A percentile compares a stretch with the other conserved stretches of the same genome.
phyloP scores from a whole-genome alignment of 306 rosid species.

The Notholithocarpus densiflorus region DNA sequence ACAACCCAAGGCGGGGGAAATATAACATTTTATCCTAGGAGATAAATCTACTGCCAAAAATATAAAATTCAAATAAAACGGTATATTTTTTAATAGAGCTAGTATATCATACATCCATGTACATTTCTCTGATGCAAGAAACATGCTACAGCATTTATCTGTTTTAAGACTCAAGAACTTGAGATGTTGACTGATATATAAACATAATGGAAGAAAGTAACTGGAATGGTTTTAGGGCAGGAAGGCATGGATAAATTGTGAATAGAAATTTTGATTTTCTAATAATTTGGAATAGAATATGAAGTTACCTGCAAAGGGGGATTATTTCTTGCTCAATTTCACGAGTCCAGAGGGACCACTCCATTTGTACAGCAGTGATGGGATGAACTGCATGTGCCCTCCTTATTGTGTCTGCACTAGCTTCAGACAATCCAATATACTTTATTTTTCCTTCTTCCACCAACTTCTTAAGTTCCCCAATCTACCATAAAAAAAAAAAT shows the following conservation, averaged over 20 bases:
- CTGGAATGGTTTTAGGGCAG: background rate
- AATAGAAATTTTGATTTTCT: background rate
- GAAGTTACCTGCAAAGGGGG: constrained; percentile 58
- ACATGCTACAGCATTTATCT: background rate
- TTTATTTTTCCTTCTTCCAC: constrained; percentile 66
- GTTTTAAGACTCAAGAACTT: background rate
- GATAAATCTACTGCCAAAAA: background rate
- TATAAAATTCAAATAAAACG: background rate
- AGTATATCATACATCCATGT: background rate
- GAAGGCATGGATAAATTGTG: background rate
- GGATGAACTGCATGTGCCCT: constrained; percentile 86
- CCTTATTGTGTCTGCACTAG: constrained; percentile 59
- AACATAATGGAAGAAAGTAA: background rate
- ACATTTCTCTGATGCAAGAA: background rate
- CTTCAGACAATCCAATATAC: constrained; percentile 71
- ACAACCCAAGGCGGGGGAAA: background rate
- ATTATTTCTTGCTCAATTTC: constrained; percentile 67
- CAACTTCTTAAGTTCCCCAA: constrained; percentile 58
- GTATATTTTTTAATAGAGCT: background rate
- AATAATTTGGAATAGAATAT: background rate
- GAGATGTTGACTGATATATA: background rate
- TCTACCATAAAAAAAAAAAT: constrained; percentile 27
- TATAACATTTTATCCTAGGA: background rate
- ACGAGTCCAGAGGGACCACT: constrained; percentile 79
- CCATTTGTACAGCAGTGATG: constrained; percentile 68